Base-by-base conservation (phyloP, 768 basidiomycete species). In the Russula sp. region DNA sequence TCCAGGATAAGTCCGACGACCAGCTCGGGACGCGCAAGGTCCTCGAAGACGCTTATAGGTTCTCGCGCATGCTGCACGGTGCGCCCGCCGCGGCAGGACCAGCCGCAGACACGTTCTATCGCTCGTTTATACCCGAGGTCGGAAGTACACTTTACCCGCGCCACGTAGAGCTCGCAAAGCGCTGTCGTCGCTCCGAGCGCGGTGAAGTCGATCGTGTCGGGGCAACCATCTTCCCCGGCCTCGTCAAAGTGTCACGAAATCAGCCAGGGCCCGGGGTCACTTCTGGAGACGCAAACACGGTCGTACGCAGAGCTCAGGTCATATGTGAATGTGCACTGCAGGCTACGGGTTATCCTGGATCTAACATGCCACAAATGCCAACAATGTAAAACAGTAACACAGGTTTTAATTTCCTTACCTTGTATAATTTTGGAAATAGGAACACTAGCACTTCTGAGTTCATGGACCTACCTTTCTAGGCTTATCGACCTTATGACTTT, bases 41-140 rank as follows among this genome's bases (percentile, higher is more conserved):
- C 68, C 79, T 94, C 68, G 84, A 90, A 42, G 81, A 85, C 11
- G 92, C 89, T 0, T 88, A 90, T 73, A 74, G 81, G 24, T 94
- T 94, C 75, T 89, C 88, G 51, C 86, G 92, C 67, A 93, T 93
- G 90, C 80, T 94, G 28, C 92, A 94, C 70, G 82, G 88, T 49
- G 82, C 88, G 14, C 80, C 79, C 30, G 79, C 84, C 11, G 76
- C 77, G 44, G 71, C 79, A 0, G 77, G 82, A 20, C 83, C 82
- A 14, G 71, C 73, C 14, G 67, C 73, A 4, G 90, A 93, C 70
- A 85, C 87, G 1, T 94, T 93, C 72, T 94, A 93, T 72, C 85
- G 90, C 30, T 87, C 89, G 0, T 94, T 94, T 70, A 88, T 93
- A 10, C 92, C 92, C 3, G 92, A 94, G 71, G 75, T 94, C 20